Evolutionary conservation across 1,284 basidiomycete species (phyloP).

Genomic region (Sporisorium sorghi): DNA sequence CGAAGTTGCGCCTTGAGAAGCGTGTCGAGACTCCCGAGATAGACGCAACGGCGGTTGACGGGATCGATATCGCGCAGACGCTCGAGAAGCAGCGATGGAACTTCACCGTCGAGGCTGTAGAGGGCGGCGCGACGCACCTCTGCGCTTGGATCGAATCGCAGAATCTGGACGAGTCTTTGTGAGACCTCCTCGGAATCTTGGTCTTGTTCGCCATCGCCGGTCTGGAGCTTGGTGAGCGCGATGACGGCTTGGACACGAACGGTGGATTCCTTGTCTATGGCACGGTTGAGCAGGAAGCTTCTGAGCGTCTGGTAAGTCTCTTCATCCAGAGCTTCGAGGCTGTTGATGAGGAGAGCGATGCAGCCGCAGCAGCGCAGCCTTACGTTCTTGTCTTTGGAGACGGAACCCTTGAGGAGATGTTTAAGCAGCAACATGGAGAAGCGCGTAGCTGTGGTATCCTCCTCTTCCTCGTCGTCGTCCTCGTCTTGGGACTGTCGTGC

Average conservation of each 20-base stretch:
- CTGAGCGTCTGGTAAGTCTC: slow-evolving; percentile 81
- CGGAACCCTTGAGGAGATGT: slow-evolving; percentile 84
- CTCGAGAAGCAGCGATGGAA: slow-evolving; percentile 78
- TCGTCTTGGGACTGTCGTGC: slow-evolving; percentile 64
- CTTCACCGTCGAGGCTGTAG: slow-evolving; percentile 76
- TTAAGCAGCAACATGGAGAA: slow-evolving; percentile 79
- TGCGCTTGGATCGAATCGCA: slow-evolving; percentile 79
- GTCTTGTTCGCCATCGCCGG: slow-evolving; percentile 71
- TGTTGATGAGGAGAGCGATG: slow-evolving; percentile 70
- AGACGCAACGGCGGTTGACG: slow-evolving; percentile 83
- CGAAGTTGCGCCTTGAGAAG: slow-evolving; percentile 42
- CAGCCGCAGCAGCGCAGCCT: slow-evolving; percentile 84
- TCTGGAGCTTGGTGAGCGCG: slow-evolving; percentile 85
- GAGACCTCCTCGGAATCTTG: slow-evolving; percentile 78
- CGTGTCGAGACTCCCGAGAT: slow-evolving; percentile 72
- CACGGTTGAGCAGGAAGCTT: slow-evolving; percentile 79
- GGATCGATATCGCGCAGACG: slow-evolving; percentile 88
- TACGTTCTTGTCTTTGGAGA: slow-evolving; percentile 88
- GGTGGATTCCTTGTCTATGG: slow-evolving; percentile 84
- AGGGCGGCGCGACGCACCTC: slow-evolving; percentile 91
- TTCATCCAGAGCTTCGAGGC: slow-evolving; percentile 74
- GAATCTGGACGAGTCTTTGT: slow-evolving; percentile 78
- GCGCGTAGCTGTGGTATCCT: slow-evolving; percentile 79
- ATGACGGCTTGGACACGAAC: slow-evolving; percentile 87
- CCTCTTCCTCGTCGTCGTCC: slow-evolving; percentile 75